Conservation (phyloP, 768 basidiomycete species). For the Leccinum imitatum region DNA sequence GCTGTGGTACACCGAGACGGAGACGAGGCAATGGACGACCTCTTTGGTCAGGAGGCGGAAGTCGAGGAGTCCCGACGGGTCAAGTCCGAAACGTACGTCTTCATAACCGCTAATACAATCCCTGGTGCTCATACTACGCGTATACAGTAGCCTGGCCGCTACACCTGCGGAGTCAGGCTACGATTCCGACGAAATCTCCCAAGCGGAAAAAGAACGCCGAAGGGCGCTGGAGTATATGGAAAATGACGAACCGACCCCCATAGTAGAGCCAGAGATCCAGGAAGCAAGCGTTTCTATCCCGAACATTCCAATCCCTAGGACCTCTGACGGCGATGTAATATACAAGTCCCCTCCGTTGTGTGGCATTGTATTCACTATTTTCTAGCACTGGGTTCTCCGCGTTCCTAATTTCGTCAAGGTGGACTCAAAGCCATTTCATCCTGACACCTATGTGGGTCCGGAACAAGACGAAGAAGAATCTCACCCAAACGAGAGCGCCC, state of each 20-base stretch:
- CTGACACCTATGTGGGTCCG: slow-evolving; percentile 79
- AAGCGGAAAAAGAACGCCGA: slow-evolving; percentile 54
- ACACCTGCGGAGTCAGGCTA: slow-evolving; percentile 43
- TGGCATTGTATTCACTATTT: slow-evolving; percentile 8
- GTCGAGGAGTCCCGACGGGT: slow-evolving; percentile 37
- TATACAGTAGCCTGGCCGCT: slow-evolving; percentile 37
- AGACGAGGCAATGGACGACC: slow-evolving; percentile 70
- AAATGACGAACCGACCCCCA: slow-evolving; percentile 62
- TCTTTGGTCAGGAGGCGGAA: slow-evolving; percentile 74
- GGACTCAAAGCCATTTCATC: slow-evolving; percentile 87
- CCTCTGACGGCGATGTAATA: slow-evolving; percentile 79
- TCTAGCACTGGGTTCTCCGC: slow-evolving; percentile 82
- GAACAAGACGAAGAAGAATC: slow-evolving; percentile 72
- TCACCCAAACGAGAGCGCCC: slow-evolving; percentile 55
- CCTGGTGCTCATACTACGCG: slow-evolving; percentile 18
- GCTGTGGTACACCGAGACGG: slow-evolving; percentile 16
- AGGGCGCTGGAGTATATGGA: slow-evolving; percentile 81
- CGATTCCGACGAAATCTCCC: slow-evolving; percentile 68
- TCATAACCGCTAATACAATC: slow-evolving; percentile 7
- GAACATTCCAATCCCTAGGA: slow-evolving; percentile 80
- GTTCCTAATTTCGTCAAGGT: slow-evolving; percentile 94
- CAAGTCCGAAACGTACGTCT: slow-evolving; percentile 48
- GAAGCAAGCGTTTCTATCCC: slow-evolving; percentile 80
- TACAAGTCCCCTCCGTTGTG: neutral
- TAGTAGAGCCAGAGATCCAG: slow-evolving; percentile 47